These are phyloP conservation scores for Blastomyces gilchristii DNA, from an alignment of 2,329 filamentous ascomycete genomes.

Conservation along the genomic window DNA sequence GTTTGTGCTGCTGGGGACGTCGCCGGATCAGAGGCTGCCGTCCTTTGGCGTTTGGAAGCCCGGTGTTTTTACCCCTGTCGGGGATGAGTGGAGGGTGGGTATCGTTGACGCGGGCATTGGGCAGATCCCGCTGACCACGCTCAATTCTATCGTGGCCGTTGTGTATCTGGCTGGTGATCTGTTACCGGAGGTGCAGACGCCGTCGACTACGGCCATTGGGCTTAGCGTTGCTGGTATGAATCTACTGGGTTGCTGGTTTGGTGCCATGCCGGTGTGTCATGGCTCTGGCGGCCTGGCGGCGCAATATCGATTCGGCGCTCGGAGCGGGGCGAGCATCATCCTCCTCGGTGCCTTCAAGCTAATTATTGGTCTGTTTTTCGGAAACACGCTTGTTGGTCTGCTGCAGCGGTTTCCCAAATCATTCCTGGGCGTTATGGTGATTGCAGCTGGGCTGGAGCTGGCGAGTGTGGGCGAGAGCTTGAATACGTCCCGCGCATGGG, in stretches of 20 bases:
- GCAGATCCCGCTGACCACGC: slow-evolving; percentile 79
- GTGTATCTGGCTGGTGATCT: slow-evolving; percentile 68
- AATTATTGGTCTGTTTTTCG: slow-evolving; percentile 62
- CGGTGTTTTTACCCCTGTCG: slow-evolving; percentile 38
- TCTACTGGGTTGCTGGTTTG: slow-evolving; percentile 76
- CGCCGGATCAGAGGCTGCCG: slow-evolving; percentile 35
- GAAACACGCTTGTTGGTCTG: slow-evolving; percentile 60
- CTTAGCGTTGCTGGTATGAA: slow-evolving; percentile 79
- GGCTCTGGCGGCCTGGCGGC: slow-evolving; percentile 84
- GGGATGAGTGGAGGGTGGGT: slow-evolving; percentile 42
- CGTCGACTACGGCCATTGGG: slow-evolving; percentile 66
- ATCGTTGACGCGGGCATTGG: slow-evolving; percentile 62
- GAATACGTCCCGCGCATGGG: slow-evolving; percentile 60
- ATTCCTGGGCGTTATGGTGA: slow-evolving; percentile 75
- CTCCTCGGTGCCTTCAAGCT: slow-evolving; percentile 69
- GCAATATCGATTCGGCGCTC: slow-evolving; percentile 82
- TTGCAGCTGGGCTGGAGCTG: slow-evolving; percentile 80
- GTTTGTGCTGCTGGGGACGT: slow-evolving; percentile 28
- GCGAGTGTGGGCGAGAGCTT: slow-evolving; percentile 75
- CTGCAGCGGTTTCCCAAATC: slow-evolving; percentile 63
- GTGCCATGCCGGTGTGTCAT: slow-evolving; percentile 91
- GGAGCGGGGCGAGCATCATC: slow-evolving; percentile 74
- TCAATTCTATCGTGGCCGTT: slow-evolving; percentile 88
- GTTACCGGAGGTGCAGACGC: slow-evolving; percentile 56
- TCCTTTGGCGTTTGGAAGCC: slow-evolving; percentile 53